Base-by-base conservation (phyloP, 2,329 filamentous ascomycete species). In the Eutypa lata region DNA sequence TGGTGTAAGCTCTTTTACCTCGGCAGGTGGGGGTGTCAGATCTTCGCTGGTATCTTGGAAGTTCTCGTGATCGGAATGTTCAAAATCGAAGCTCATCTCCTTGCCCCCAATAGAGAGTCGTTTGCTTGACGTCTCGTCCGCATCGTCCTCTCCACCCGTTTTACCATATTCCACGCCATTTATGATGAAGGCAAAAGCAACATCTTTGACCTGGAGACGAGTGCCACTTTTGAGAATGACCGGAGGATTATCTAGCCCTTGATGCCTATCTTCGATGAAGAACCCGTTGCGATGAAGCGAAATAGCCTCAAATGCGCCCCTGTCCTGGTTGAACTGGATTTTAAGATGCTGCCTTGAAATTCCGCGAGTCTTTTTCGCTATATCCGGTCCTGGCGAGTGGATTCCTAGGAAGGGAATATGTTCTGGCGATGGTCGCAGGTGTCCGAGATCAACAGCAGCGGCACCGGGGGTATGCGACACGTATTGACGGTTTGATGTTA, bases 301-400 rank as follows among this genome's bases (percentile, higher is more conserved):
- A 22, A 78, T 75, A 46, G 88, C 82, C 64, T 90, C 83, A 62
- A 90, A 92, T 7, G 82, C 73, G 19, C 82, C 76, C 40, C 76
- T 76, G 13, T 82, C 74, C 56, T 81, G 76, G 62, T 89, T 88
- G 71, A 86, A 92, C 46, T 81, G 75, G 60, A 93, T 90, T 62
- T 84, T 86, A 47, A 90, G 75, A 67, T 93, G 89, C 60, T 87
- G 76, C 55, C 88, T 78, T 3, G 89, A 92, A 51, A 92, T 91
- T 48, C 81, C 82, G 64, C 88, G 89, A 48, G 88, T 89, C 57
- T 81, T 83, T 54, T 69, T 76, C 2, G 83, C 80, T 55, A 83
- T 82, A 47, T 82, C 76, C 5, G 80, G 80, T 2, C 81, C 80
- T 0, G 83, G 84, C 3, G 88, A 89, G 67, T 91, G 89, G 44